Conservation (phyloP, 352 stramenopile genomes). For the Phytophthora vignae region DNA sequence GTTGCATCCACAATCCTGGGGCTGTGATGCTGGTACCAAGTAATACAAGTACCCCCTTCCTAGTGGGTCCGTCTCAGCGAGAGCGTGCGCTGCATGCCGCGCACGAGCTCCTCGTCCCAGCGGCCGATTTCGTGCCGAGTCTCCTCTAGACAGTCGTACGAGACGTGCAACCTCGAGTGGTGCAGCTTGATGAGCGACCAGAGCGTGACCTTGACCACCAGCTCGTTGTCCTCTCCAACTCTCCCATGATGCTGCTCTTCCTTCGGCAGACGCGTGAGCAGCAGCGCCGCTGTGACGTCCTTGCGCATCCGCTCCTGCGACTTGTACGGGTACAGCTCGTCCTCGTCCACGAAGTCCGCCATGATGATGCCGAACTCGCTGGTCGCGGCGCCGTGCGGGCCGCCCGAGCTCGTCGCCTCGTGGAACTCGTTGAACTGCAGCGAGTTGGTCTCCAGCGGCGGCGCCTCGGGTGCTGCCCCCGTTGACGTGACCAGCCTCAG, state of each 20-base stretch:
- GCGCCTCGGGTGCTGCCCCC: constrained; percentile 21
- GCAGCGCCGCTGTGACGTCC: constrained; percentile 37
- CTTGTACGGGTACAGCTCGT: constrained; percentile 47
- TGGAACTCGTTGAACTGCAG: constrained; percentile 46
- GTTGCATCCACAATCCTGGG: no score
- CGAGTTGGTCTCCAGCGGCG: constrained; percentile 46
- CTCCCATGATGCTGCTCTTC: constrained; percentile 18
- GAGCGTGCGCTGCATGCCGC: constrained; percentile 36
- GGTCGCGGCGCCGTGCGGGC: constrained; percentile 8
- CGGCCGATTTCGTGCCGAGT: constrained; percentile 43
- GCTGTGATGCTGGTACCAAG: no score
- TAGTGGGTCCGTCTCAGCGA: constrained; percentile 33
- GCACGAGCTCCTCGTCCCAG: constrained; percentile 45
- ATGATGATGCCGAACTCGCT: constrained; percentile 37
- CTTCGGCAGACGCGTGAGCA: constrained; percentile 34
- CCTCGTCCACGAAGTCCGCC: constrained; percentile 49
- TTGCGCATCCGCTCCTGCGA: constrained; percentile 35
- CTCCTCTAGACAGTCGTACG: constrained; percentile 36
- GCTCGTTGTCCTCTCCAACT: constrained; percentile 19
- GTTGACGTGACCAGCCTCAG: constrained; percentile 42
- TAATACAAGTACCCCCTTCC: no score
- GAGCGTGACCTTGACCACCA: constrained; percentile 43
- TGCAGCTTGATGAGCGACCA: constrained; percentile 48
- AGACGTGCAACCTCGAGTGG: constrained; percentile 40
- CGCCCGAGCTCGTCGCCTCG: constrained; percentile 22